These are phyloP conservation scores for Stachybotrys echinatus DNA, from an alignment of 2,329 filamentous ascomycete genomes.

Conservation along the genomic window DNA sequence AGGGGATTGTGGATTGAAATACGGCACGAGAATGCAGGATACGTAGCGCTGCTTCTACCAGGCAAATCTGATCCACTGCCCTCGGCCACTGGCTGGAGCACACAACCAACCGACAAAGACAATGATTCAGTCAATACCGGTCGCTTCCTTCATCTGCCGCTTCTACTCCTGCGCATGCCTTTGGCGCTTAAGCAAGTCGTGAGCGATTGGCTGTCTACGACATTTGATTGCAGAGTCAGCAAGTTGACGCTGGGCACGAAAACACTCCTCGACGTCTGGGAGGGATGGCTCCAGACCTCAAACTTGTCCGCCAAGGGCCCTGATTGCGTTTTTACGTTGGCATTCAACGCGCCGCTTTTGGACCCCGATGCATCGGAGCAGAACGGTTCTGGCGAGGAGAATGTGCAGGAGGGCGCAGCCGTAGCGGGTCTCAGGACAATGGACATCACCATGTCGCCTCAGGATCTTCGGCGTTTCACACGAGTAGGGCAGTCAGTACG, in stretches of 20 bases:
- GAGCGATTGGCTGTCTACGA: conserved; percentile 43
- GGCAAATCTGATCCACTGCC: conserved; percentile 7
- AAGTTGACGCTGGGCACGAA: conserved; percentile 44
- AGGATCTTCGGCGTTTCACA: conserved; percentile 42
- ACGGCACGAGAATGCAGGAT: conserved; percentile 47
- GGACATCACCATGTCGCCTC: conserved; percentile 45
- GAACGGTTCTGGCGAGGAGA: conserved; percentile 7
- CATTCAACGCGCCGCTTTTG: conserved; percentile 42
- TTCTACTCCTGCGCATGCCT: conserved; percentile 52
- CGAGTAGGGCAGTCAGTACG: conserved; percentile 27
- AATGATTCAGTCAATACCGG: conserved; percentile 6
- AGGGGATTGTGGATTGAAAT: conserved; percentile 40
- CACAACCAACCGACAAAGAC: conserved; percentile 6
- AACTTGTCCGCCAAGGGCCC: conserved; percentile 26
- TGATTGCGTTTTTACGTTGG: conserved; percentile 46
- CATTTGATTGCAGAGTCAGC: conserved; percentile 52
- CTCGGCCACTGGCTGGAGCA: conserved; percentile 9
- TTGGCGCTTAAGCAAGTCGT: conserved; percentile 43
- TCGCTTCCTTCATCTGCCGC: conserved; percentile 42
- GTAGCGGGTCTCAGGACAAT: conserved; percentile 33
- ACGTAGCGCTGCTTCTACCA: conserved; percentile 46
- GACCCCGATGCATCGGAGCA: too few relatives aligned
- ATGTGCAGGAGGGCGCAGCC: conserved; percentile 6
- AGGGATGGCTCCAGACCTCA: conserved; percentile 41
- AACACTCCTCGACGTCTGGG: conserved; percentile 44